Conservation (phyloP, 495 filamentous ascomycete species). For the Alectoria sarmentosa region DNA sequence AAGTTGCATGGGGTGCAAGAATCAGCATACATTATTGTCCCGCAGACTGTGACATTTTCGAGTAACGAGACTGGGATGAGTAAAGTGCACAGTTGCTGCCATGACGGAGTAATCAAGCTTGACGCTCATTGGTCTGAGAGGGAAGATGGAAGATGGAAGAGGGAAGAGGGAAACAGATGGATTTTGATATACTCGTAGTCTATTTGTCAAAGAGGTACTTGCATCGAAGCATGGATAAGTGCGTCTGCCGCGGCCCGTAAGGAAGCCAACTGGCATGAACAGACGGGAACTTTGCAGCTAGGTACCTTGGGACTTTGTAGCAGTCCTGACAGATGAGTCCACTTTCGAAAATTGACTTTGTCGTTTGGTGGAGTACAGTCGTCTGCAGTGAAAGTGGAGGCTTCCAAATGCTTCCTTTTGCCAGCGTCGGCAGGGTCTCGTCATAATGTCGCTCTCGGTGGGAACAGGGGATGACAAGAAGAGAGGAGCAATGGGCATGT, state of each 20-base stretch:
- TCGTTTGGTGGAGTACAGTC: not conserved
- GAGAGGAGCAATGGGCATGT: not conserved
- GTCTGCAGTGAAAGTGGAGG: not conserved
- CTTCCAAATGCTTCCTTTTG: not conserved
- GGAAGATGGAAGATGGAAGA: too few relatives aligned
- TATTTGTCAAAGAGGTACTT: constrained; percentile 1
- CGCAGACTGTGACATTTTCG: not conserved
- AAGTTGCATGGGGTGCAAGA: not conserved
- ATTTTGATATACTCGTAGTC: not conserved
- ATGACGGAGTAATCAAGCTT: not conserved
- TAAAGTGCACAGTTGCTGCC: not conserved
- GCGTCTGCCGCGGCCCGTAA: constrained; percentile 4
- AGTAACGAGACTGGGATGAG: not conserved
- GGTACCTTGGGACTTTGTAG: not conserved
- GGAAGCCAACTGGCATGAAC: constrained; percentile 2
- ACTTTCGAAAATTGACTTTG: not conserved
- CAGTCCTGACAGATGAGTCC: not conserved
- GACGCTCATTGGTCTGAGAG: not conserved
- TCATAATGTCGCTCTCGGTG: not conserved
- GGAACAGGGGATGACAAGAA: not conserved
- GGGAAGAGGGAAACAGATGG: not conserved
- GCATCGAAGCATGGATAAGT: constrained; percentile 1
- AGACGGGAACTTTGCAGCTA: not conserved
- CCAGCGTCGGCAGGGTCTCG: not conserved
- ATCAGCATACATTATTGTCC: not conserved